Conservation (phyloP, 2,329 filamentous ascomycete species). For the Fusarium succisae region DNA sequence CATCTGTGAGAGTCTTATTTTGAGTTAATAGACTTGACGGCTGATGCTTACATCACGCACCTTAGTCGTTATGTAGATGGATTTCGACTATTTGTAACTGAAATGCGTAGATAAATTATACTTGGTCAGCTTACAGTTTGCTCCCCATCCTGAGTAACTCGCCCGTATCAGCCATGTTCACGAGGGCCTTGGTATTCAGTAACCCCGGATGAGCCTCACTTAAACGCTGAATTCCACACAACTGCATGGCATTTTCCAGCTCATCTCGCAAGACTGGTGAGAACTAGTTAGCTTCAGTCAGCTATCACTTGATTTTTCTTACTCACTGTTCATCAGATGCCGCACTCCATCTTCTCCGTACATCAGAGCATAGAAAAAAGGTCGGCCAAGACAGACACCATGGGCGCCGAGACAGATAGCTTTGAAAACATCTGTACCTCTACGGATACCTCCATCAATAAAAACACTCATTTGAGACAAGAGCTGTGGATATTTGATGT, state of each 20-base stretch:
- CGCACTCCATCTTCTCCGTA: neutral
- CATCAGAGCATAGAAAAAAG: neutral
- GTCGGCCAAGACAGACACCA: neutral
- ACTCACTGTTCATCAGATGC: neutral
- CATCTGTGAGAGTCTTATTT: fast-evolving
- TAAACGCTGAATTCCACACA: fast-evolving
- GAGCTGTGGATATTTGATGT: neutral
- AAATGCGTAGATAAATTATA: fast-evolving
- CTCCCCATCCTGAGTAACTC: neutral
- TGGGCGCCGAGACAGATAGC: neutral
- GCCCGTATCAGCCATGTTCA: neutral
- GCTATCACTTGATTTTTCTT: fast-evolving
- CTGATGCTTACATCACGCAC: fast-evolving
- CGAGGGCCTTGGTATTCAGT: neutral
- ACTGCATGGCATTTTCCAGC: neutral
- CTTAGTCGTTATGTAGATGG: fast-evolving
- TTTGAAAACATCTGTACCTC: neutral
- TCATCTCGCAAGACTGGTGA: neutral
- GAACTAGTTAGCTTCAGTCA: fast-evolving
- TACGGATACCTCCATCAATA: fast-evolving
- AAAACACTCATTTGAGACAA: fast-evolving
- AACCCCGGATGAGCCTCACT: neutral
- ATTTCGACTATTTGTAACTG: fast-evolving
- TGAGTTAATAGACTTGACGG: neutral
- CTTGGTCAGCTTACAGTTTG: fast-evolving